Evolutionary conservation across 106 monocot species (phyloP), one percentile per base, ranked within the genome.

Genomic region (Gastrodia elata): DNA sequence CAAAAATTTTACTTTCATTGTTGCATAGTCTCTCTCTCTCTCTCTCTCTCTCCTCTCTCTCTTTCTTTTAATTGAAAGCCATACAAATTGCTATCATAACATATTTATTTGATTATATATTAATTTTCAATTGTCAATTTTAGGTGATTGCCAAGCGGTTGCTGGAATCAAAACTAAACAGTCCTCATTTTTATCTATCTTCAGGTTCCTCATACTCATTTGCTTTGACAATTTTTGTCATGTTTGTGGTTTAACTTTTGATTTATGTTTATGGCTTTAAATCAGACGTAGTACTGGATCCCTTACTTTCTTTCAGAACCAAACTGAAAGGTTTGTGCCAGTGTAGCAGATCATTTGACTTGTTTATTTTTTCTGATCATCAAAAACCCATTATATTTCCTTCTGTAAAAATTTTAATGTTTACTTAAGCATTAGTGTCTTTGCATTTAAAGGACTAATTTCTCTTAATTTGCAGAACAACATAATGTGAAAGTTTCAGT

Each of bases 401-500:
- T 20, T 22, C 6, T 65, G 46, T 48, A n/a, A 16, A 36, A 28
- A 20, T 26, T 11, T 69, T 39, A 32, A 61, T 61, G 33, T 37
- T 16, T 25, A 39, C 18, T 39, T 40, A 7, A 64, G 10, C 7
- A n/a, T 14, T 1, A 5, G 5, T 20, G 37, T 20, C 52, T 25
- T 70, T 40, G 70, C 18, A 14, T 70, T 43, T 70, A 42, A 41
- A 41, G 13, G 14, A 35, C 33, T 20, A 38, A 39, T 65, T 48
- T 30, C 27, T 71, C 46, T 78, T 9, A 15, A 46, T 36, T 72
- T 97, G 75, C 93, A 97, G 97, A 97, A 78, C 87, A 93, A 81
- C 90, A 97, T 79, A 85, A 88, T 78, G 71, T 97, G 42, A 92
- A 97, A 77, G 90, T 97, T 78, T 97, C 97, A 70, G 84, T 97